These are phyloP conservation scores for Sarcodon sp. DNA, from an alignment of 768 basidiomycete species.

Conservation along the genomic window DNA sequence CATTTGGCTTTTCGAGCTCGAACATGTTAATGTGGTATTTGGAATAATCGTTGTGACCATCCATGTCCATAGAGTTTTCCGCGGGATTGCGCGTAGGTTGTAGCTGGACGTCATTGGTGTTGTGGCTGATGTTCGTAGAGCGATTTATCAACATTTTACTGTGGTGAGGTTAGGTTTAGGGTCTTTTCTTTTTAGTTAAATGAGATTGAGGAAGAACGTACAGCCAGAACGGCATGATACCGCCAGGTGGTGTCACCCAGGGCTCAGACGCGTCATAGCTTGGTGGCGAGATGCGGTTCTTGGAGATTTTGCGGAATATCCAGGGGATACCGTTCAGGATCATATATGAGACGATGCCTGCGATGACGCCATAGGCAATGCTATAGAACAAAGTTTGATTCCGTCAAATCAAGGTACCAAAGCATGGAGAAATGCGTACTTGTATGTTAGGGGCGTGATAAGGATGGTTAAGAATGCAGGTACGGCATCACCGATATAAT, in stretches of 20 bases:
- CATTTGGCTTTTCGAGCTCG: too few relatives aligned
- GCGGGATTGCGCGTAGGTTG: too few relatives aligned
- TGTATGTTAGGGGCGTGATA: slow-evolving; percentile 68
- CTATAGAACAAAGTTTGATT: slow-evolving; percentile 19
- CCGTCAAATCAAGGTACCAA: background rate
- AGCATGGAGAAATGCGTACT: slow-evolving; percentile 23
- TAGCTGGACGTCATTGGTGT: too few relatives aligned
- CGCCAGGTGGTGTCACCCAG: slow-evolving; percentile 63
- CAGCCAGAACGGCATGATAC: slow-evolving; percentile 61
- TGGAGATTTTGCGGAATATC: slow-evolving; percentile 35
- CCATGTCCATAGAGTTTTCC: too few relatives aligned
- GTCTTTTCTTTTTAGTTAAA: background rate
- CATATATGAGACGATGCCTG: slow-evolving; percentile 59
- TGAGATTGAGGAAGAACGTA: slow-evolving; percentile 18
- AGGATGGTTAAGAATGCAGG: slow-evolving; percentile 78
- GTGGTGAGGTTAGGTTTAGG: background rate
- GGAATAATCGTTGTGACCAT: too few relatives aligned
- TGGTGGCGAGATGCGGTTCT: slow-evolving; percentile 52
- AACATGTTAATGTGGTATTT: too few relatives aligned
- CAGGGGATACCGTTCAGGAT: slow-evolving; percentile 62
- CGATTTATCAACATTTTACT: too few relatives aligned
- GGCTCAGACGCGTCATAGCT: slow-evolving; percentile 51
- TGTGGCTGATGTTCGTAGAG: too few relatives aligned
- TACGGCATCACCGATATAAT: slow-evolving; percentile 77
- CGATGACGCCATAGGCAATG: slow-evolving; percentile 85